These are phyloP conservation scores for Geum urbanum DNA, from an alignment of 306 rosid species.

Conservation along the genomic window DNA sequence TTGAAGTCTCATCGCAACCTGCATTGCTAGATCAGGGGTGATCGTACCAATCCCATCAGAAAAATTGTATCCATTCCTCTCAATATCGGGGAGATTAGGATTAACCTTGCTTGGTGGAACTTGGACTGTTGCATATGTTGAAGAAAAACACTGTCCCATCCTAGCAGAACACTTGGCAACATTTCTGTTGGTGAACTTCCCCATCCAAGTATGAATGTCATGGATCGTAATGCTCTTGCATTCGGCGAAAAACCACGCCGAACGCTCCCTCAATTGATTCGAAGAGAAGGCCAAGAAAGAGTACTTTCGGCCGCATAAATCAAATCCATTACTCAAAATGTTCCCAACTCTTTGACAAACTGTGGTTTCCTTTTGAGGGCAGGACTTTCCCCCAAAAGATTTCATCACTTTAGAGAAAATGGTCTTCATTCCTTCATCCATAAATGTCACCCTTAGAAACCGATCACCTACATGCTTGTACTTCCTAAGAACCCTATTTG, in stretches of 20 bases:
- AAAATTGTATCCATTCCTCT: slow-evolving; percentile 52
- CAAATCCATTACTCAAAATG: slow-evolving; percentile 54
- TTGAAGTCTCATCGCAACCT: slow-evolving; percentile 71
- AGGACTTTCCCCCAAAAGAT: slow-evolving; percentile 46
- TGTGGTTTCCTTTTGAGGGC: slow-evolving; percentile 46
- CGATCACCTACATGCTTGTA: slow-evolving; percentile 59
- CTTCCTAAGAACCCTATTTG: slow-evolving; percentile 74
- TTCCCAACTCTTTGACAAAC: slow-evolving; percentile 46
- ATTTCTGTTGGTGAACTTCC: slow-evolving; percentile 48
- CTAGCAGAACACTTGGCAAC: slow-evolving; percentile 84
- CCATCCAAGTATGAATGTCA: slow-evolving; percentile 60
- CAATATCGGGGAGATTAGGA: slow-evolving; percentile 37
- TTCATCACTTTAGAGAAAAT: slow-evolving; percentile 46
- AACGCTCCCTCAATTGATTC: slow-evolving; percentile 78
- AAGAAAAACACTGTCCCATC: slow-evolving; percentile 85
- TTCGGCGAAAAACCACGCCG: slow-evolving; percentile 87
- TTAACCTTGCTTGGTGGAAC: slow-evolving; percentile 50
- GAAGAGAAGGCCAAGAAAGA: slow-evolving; percentile 80
- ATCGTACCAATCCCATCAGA: slow-evolving; percentile 84
- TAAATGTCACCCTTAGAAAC: slow-evolving; percentile 74
- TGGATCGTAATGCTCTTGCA: slow-evolving; percentile 17
- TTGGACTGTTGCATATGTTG: slow-evolving; percentile 79
- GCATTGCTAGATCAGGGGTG: slow-evolving; percentile 64
- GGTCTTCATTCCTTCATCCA: slow-evolving; percentile 89
- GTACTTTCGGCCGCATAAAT: slow-evolving; percentile 59